phyloP scores from a whole-genome alignment of 1,139 yeast species.

The Sporopachydermia cereana region DNA sequence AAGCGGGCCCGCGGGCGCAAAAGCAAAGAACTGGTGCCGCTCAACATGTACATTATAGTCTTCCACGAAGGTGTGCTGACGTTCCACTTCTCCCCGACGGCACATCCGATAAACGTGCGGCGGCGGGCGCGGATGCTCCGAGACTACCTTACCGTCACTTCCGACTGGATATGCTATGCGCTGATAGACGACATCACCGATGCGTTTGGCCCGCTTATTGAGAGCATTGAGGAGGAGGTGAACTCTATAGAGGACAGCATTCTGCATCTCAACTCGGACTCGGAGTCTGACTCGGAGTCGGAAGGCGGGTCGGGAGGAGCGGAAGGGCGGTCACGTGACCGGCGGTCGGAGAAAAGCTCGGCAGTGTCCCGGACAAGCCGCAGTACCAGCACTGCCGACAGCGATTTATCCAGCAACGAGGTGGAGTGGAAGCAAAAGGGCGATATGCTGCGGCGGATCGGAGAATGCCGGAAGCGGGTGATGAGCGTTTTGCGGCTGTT shows the following conservation, averaged over 20 bases:
- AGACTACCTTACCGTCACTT: slow-evolving; percentile 79
- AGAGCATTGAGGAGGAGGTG: slow-evolving; percentile 84
- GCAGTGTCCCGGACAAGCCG: slow-evolving; percentile 6
- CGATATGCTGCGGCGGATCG: slow-evolving; percentile 76
- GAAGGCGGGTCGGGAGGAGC: slow-evolving; percentile 29
- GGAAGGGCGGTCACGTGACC: neutral
- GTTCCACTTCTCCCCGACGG: slow-evolving; percentile 89
- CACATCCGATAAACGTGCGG: slow-evolving; percentile 92
- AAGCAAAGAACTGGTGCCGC: slow-evolving; percentile 76
- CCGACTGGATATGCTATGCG: slow-evolving; percentile 97
- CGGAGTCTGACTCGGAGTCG: slow-evolving; percentile 28
- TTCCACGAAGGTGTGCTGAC: slow-evolving; percentile 86
- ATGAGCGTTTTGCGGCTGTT: slow-evolving; percentile 79
- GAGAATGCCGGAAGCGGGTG: slow-evolving; percentile 88
- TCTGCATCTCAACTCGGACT: slow-evolving; percentile 27
- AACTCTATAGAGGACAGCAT: slow-evolving; percentile 88
- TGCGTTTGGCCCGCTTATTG: slow-evolving; percentile 94
- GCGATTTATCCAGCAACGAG: slow-evolving; percentile 39
- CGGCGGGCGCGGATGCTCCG: slow-evolving; percentile 79
- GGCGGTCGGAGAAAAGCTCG: slow-evolving; percentile 13
- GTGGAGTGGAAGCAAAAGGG: slow-evolving; percentile 69
- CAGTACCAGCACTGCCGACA: slow-evolving; percentile 22
- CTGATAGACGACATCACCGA: slow-evolving; percentile 94
- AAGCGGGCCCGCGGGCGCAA: slow-evolving; percentile 35
- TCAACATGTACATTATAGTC: slow-evolving; percentile 87